These are phyloP conservation scores for Sclerotinia minor DNA, from an alignment of 2,329 filamentous ascomycete genomes.

Conservation along the genomic window DNA sequence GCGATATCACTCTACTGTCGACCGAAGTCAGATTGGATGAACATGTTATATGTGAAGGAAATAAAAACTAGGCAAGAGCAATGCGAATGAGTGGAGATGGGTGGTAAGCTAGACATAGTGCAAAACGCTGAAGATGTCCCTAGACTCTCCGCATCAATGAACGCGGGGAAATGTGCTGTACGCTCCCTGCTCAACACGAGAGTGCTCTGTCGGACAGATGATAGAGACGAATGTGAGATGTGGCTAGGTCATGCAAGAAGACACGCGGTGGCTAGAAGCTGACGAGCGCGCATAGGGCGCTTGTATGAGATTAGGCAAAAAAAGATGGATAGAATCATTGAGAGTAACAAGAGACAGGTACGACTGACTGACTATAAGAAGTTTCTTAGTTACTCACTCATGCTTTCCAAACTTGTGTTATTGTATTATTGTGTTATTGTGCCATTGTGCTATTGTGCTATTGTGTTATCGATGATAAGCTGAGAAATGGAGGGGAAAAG, in stretches of 20 bases:
- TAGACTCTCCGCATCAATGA: slow-evolving; percentile 18
- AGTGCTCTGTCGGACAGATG: slow-evolving; percentile 23
- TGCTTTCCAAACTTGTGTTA: neutral
- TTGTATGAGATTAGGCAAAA: slow-evolving; percentile 6
- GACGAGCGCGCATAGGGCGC: slow-evolving; percentile 23
- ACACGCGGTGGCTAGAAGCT: slow-evolving; percentile 17
- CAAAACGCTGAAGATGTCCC: slow-evolving; percentile 12
- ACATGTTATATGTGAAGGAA: slow-evolving; percentile 12
- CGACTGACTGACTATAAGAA: slow-evolving; percentile 3
- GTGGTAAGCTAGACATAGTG: slow-evolving; percentile 20
- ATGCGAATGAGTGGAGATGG: slow-evolving; percentile 1
- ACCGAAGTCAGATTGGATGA: slow-evolving; percentile 25
- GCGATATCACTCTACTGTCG: slow-evolving; percentile 23
- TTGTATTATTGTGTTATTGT: neutral
- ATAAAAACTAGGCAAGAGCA: slow-evolving; percentile 6
- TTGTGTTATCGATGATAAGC: neutral
- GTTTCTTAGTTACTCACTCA: slow-evolving; percentile 8
- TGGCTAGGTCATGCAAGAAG: slow-evolving; percentile 23
- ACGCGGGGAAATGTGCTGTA: slow-evolving; percentile 23
- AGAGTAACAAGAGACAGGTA: neutral
- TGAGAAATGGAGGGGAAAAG: neutral
- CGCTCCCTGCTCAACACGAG: slow-evolving; percentile 16
- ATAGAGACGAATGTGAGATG: slow-evolving; percentile 25
- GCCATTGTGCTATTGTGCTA: neutral
- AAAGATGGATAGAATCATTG: neutral